Percentiles rank a stretch among this genome's conserved stretches.
These are phyloP conservation scores for Abelmoschus esculentus DNA, from an alignment of 345 rosid genomes.

Conservation along the genomic window DNA sequence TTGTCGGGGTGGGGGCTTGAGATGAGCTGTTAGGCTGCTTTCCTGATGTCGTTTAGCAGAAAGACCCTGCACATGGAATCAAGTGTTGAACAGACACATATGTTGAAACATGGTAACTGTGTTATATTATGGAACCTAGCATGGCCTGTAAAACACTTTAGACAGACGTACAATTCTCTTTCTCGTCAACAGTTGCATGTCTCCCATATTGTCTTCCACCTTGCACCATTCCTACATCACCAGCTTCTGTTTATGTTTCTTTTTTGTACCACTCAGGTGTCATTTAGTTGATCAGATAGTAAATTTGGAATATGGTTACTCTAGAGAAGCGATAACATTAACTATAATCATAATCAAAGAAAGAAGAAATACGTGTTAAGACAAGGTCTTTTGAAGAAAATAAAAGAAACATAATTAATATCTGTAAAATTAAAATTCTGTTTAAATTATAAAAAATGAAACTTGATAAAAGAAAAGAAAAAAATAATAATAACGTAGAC, in stretches of 20 bases:
- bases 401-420: too few relatives aligned
- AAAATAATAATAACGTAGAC: too few relatives aligned
- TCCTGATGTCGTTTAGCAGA: constrained; percentile 23
- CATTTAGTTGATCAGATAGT: too few relatives aligned
- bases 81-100: background rate
- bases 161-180: background rate
- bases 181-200: background rate
- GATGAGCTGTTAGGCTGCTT: constrained; percentile 34
- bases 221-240: background rate
- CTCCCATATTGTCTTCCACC: background rate
- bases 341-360: too few relatives aligned
- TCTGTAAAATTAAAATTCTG: too few relatives aligned
- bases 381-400: too few relatives aligned
- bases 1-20: constrained; percentile 24
- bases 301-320: background rate
- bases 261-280: background rate
- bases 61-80: constrained; percentile 1
- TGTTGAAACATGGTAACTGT: background rate
- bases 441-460: too few relatives aligned
- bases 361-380: too few relatives aligned
- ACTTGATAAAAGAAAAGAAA: too few relatives aligned
- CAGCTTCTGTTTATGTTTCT: background rate
- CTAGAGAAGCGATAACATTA: too few relatives aligned
- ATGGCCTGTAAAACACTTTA: background rate
- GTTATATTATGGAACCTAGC: background rate